A percentile compares a stretch with the other conserved stretches of the same genome.
Evolutionary conservation across 2,329 filamentous ascomycete species (phyloP).

Genomic region (Parastagonospora nodorum): DNA sequence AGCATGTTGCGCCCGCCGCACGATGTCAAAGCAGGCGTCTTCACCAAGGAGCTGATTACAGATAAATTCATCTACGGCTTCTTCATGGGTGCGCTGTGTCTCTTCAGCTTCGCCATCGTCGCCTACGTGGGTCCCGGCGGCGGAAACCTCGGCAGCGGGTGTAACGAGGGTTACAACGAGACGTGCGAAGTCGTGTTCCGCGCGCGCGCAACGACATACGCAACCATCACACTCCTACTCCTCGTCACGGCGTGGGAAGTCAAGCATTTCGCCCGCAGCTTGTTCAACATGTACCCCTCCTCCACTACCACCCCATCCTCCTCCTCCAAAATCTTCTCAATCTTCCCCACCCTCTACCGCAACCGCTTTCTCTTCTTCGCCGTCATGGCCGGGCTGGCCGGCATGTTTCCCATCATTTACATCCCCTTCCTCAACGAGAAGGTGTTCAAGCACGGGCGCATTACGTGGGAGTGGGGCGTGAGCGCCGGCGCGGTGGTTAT

Average conservation of each 20-base stretch:
- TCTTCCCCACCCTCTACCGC: constrained; percentile 48
- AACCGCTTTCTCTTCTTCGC: constrained; percentile 54
- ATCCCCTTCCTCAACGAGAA: constrained; percentile 52
- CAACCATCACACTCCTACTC: constrained; percentile 51
- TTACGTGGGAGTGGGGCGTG: constrained; percentile 55
- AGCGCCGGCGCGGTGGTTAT: constrained; percentile 48
- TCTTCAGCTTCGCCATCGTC: constrained; percentile 52
- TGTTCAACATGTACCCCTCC: constrained; percentile 53
- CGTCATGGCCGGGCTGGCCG: constrained; percentile 47
- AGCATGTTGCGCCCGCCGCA: constrained; percentile 55
- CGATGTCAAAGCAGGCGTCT: constrained; percentile 50
- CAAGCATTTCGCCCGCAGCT: constrained; percentile 50
- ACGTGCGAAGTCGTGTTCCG: constrained; percentile 52
- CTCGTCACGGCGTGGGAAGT: constrained; percentile 56
- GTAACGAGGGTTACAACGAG: constrained; percentile 51
- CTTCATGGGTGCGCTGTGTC: constrained; percentile 53
- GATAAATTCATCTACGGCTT: constrained; percentile 56
- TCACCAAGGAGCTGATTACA: constrained; percentile 52
- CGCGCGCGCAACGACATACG: constrained; percentile 52
- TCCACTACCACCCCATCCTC: constrained; percentile 30
- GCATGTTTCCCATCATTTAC: constrained; percentile 53
- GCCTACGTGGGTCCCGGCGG: constrained; percentile 49
- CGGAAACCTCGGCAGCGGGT: constrained; percentile 50
- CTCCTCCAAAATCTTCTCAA: neutral
- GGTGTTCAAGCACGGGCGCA: constrained; percentile 52